Evolutionary conservation across 306 rosid species (phyloP).

Genomic region (Castanea crenata): DNA sequence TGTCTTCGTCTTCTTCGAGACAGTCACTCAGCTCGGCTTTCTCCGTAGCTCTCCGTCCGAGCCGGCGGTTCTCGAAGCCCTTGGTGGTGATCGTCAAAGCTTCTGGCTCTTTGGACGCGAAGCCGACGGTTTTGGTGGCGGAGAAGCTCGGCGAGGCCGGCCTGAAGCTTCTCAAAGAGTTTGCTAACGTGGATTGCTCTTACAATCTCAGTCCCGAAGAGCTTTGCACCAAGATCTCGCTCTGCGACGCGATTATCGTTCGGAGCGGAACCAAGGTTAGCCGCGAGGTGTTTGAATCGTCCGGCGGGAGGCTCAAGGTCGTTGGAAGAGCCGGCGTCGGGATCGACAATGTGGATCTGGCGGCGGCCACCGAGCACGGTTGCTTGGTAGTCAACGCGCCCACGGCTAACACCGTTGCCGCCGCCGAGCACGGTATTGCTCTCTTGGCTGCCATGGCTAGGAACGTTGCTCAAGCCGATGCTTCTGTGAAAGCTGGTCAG

Average conservation of each 20-base stretch:
- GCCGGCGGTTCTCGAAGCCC: constrained; percentile 10
- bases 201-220: constrained; percentile 85
- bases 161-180: constrained; percentile 63
- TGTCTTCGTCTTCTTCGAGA: constrained; percentile 44
- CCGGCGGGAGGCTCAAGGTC: constrained; percentile 87
- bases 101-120: constrained; percentile 47
- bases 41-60: constrained; percentile 36
- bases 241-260: constrained; percentile 91
- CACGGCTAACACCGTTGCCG: constrained; percentile 94
- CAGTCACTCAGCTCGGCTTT: constrained; percentile 48
- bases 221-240: constrained; percentile 97
- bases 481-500: constrained; percentile 89
- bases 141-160: constrained; percentile 97
- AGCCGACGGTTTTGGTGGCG: constrained; percentile 88
- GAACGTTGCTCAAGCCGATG: constrained; percentile 95
- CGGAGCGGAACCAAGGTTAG: constrained; percentile 91
- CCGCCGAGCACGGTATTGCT: constrained; percentile 96
- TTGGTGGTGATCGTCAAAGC: constrained; percentile 55
- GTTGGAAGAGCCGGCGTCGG: constrained; percentile 99
- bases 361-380: constrained; percentile 97
- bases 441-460: constrained; percentile 95
- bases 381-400: constrained; percentile 96
- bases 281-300: constrained; percentile 92
- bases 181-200: constrained; percentile 85
- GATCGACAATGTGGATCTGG: constrained; percentile 97